phyloP scores from a whole-genome alignment of 1,139 yeast genomes.

The Ashbya aceris region DNA sequence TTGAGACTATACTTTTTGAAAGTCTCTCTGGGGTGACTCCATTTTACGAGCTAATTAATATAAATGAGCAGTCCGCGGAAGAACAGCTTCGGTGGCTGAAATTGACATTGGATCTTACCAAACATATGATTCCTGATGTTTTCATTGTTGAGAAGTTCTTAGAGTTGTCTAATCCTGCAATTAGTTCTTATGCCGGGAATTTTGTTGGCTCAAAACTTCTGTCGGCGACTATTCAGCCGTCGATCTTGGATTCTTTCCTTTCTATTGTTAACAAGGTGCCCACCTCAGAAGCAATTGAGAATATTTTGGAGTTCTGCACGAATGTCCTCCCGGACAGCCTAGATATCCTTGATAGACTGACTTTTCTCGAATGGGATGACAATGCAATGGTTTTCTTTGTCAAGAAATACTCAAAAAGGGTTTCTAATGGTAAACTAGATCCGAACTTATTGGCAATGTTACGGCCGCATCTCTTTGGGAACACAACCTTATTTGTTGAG shows the following conservation, averaged over 20 bases:
- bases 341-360: slow-evolving; percentile 7
- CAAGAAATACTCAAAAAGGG: slow-evolving; percentile 6
- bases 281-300: slow-evolving; percentile 11
- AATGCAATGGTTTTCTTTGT: slow-evolving; percentile 10
- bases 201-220: slow-evolving; percentile 20
- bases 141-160: slow-evolving; percentile 14
- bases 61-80: not conserved
- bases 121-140: slow-evolving; percentile 14
- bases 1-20: slow-evolving; percentile 1
- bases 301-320: slow-evolving; percentile 9
- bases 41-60: not conserved
- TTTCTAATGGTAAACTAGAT: not conserved
- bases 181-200: slow-evolving; percentile 16
- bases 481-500: slow-evolving; percentile 4
- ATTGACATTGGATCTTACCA: slow-evolving; percentile 9
- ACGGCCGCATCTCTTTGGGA: slow-evolving; percentile 1
- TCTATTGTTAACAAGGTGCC: slow-evolving; percentile 12
- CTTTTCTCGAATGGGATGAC: slow-evolving; percentile 11
- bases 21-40: not conserved
- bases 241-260: slow-evolving; percentile 10
- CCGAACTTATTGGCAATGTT: not conserved
- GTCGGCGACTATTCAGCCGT: slow-evolving; percentile 13
- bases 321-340: slow-evolving; percentile 6
- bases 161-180: slow-evolving; percentile 8
- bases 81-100: slow-evolving; percentile 11